Percentiles rank a stretch among this genome's conserved stretches.
Conservation (phyloP, 768 basidiomycete genomes). For the Mycena leptocephala region DNA sequence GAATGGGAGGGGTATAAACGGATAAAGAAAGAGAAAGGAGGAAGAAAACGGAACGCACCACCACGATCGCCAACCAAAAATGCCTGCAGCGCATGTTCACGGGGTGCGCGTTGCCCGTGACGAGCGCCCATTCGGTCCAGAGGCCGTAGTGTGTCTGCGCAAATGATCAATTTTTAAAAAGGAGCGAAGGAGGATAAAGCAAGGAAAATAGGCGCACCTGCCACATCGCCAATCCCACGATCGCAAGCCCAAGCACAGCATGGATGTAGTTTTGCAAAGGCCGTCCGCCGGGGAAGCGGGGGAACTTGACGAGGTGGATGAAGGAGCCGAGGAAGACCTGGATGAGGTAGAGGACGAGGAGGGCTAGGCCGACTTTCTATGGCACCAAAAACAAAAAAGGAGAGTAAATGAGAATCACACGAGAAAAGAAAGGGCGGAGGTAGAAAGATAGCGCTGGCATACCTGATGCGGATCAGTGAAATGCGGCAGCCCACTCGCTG, state of each 20-base stretch:
- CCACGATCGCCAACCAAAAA: conserved; percentile 42
- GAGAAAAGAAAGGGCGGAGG: not conserved
- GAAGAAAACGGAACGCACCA: not conserved
- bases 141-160: conserved; percentile 45
- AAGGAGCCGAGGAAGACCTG: conserved; percentile 53
- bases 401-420: not conserved
- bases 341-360: conserved; percentile 55
- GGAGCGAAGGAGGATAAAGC: not conserved
- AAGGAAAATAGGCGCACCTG: conserved; percentile 26
- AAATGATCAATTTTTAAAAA: not conserved
- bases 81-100: conserved; percentile 26
- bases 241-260: conserved; percentile 54
- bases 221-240: conserved; percentile 54
- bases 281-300: conserved; percentile 47
- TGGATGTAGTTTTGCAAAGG: conserved; percentile 41
- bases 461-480: conserved; percentile 52
- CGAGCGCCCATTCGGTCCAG: conserved; percentile 45
- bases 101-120: conserved; percentile 29
- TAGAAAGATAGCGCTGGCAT: not conserved
- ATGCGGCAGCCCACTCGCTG: conserved; percentile 25
- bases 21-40: not conserved
- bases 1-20: not conserved
- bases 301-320: conserved; percentile 56
- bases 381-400: not conserved
- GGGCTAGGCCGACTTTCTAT: conserved; percentile 52